Percentiles rank a stretch among this genome's conserved stretches.
These are phyloP conservation scores for Pestalotiopsis sp. DNA, from an alignment of 2,329 filamentous ascomycete species.

Conservation along the genomic window DNA sequence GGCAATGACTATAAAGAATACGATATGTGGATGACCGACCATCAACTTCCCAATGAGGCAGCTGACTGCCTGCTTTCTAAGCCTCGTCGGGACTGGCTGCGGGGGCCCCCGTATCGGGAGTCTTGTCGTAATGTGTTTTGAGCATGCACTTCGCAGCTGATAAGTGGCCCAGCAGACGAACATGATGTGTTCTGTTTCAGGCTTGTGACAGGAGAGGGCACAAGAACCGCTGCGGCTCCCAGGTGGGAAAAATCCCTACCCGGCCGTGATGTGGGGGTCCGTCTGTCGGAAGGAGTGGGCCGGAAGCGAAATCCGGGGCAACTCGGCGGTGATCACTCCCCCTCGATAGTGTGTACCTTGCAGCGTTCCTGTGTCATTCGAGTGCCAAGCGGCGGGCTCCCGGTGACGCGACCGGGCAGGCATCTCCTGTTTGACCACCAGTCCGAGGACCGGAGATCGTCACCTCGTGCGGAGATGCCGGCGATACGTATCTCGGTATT, in stretches of 20 bases:
- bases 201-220: neutral
- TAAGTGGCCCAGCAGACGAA: neutral
- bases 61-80: neutral
- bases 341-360: neutral
- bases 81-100: neutral
- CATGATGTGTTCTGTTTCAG: neutral
- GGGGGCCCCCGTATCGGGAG: neutral
- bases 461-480: too few species aligned
- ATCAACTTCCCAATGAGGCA: conserved; percentile 1
- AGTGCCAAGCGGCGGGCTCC: neutral
- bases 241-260: neutral
- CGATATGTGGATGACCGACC: neutral
- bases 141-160: neutral
- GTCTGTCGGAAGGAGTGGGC: neutral
- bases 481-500: too few species aligned
- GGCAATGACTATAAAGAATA: neutral
- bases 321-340: neutral
- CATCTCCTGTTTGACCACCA: too few species aligned
- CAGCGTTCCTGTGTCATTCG: neutral
- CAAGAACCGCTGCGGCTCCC: too few species aligned
- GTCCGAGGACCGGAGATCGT: too few species aligned
- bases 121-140: neutral
- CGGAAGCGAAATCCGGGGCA: neutral
- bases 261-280: neutral
- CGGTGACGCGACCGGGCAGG: neutral